These are phyloP conservation scores for Pyrus hybrid DNA, from an alignment of 331 rosid species.

Conservation along the genomic window DNA sequence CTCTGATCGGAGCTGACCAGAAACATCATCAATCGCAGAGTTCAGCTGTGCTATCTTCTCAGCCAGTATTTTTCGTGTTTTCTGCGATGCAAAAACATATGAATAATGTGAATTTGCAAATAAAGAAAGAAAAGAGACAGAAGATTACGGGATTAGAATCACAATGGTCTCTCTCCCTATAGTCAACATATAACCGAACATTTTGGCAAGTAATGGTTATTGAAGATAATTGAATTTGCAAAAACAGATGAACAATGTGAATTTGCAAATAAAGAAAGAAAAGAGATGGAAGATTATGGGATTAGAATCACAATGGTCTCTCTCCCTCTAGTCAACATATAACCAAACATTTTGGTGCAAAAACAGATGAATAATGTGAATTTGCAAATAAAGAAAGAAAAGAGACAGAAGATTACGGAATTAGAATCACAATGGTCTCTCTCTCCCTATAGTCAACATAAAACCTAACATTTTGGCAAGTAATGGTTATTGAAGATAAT, in stretches of 20 bases:
- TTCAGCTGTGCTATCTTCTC: conserved; percentile 81
- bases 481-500: background rate
- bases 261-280: background rate
- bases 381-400: background rate
- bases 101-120: background rate
- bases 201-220: background rate
- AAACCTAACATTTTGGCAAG: background rate
- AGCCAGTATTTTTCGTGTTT: conserved; percentile 68
- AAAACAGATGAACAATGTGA: background rate
- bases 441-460: background rate
- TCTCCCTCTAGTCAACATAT: background rate
- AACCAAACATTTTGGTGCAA: background rate
- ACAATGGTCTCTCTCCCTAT: background rate
- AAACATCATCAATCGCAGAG: conserved; percentile 87
- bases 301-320: background rate
- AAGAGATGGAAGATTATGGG: background rate
- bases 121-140: background rate
- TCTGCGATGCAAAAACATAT: conserved; percentile 32
- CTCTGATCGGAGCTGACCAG: conserved; percentile 63
- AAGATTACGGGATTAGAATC: background rate
- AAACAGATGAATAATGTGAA: background rate
- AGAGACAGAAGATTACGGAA: background rate
- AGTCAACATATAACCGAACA: background rate
- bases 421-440: background rate
- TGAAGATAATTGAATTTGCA: background rate